These are phyloP conservation scores for Stellera chamaejasme DNA, from an alignment of 345 rosid species.

Conservation along the genomic window DNA sequence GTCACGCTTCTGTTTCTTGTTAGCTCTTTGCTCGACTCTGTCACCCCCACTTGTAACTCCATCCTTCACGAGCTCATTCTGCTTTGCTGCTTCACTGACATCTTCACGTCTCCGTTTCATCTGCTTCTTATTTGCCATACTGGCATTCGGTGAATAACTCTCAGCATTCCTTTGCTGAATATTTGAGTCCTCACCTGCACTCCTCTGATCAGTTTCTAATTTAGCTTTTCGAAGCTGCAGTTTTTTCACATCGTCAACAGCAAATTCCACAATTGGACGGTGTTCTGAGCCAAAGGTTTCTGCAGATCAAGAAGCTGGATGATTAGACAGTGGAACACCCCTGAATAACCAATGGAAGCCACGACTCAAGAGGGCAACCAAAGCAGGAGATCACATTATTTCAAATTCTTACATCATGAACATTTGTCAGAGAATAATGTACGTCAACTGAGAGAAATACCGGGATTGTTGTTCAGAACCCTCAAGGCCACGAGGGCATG, in stretches of 20 bases:
- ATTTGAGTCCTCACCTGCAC: constrained; percentile 15
- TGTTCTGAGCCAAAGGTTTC: constrained; percentile 79
- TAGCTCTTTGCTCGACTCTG: constrained; percentile 10
- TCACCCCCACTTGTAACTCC: constrained; percentile 13
- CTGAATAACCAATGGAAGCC: too few relatives aligned
- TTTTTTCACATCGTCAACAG: constrained; percentile 68
- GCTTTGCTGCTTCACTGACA: constrained; percentile 19
- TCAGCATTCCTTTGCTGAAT: constrained; percentile 22
- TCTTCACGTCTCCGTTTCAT: constrained; percentile 40
- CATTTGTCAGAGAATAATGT: background rate
- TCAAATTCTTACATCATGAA: too few relatives aligned
- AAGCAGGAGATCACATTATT: too few relatives aligned
- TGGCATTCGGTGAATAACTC: constrained; percentile 10
- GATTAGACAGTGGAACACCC: background rate
- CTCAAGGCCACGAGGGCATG: constrained; percentile 92
- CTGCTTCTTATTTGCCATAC: constrained; percentile 18
- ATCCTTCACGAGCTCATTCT: constrained; percentile 15
- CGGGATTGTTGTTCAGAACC: constrained; percentile 91
- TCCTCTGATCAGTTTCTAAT: constrained; percentile 33
- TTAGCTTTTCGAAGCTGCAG: constrained; percentile 57
- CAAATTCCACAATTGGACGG: constrained; percentile 82
- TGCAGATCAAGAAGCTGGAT: constrained; percentile 17
- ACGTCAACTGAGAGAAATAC: constrained; percentile 23
- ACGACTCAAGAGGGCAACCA: too few relatives aligned
- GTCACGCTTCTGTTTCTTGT: constrained; percentile 32